A percentile compares a stretch with the other conserved stretches of the same genome.
These are phyloP conservation scores for Cyberlindnera mississippiensis DNA, from an alignment of 805 yeast species.

Conservation along the genomic window DNA sequence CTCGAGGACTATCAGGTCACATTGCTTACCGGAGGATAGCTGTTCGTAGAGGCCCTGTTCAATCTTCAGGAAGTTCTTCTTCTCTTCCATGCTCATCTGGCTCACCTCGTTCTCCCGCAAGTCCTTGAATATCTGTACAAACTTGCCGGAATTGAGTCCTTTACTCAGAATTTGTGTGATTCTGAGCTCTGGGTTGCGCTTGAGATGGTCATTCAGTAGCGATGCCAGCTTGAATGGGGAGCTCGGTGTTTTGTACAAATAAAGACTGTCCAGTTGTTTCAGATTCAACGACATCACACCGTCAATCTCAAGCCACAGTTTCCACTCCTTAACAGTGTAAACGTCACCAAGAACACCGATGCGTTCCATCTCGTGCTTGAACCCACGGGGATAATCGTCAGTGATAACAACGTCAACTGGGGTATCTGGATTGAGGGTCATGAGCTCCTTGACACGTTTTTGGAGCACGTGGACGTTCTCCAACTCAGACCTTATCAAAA, in stretches of 20 bases:
- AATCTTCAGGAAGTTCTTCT: slow-evolving; percentile 24
- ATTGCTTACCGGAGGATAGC: slow-evolving; percentile 40
- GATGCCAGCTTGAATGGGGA: slow-evolving; percentile 30
- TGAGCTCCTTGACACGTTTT: slow-evolving; percentile 18
- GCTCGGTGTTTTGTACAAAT: slow-evolving; percentile 33
- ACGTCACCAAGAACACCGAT: slow-evolving; percentile 21
- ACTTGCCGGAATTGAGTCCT: slow-evolving; percentile 51
- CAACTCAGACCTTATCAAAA: slow-evolving; percentile 24
- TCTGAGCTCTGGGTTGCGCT: slow-evolving; percentile 42
- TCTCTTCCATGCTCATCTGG: slow-evolving; percentile 34
- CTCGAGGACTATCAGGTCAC: slow-evolving; percentile 76
- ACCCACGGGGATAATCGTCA: slow-evolving; percentile 34
- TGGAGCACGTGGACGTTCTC: slow-evolving; percentile 16
- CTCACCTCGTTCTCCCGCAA: slow-evolving; percentile 28
- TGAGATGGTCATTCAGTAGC: slow-evolving; percentile 40
- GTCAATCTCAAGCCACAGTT: slow-evolving; percentile 11
- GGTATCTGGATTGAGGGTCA: slow-evolving; percentile 11
- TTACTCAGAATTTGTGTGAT: slow-evolving; percentile 50
- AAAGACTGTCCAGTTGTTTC: slow-evolving; percentile 32
- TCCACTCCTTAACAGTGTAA: slow-evolving; percentile 16
- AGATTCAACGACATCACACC: slow-evolving; percentile 15
- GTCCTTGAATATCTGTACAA: slow-evolving; percentile 41
- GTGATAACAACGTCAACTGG: slow-evolving; percentile 29
- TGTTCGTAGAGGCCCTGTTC: slow-evolving; percentile 33
- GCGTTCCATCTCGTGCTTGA: slow-evolving; percentile 30